These are phyloP conservation scores for Zoysia matrella DNA, from an alignment of 202 grass and related monocot species.

Conservation along the genomic window DNA sequence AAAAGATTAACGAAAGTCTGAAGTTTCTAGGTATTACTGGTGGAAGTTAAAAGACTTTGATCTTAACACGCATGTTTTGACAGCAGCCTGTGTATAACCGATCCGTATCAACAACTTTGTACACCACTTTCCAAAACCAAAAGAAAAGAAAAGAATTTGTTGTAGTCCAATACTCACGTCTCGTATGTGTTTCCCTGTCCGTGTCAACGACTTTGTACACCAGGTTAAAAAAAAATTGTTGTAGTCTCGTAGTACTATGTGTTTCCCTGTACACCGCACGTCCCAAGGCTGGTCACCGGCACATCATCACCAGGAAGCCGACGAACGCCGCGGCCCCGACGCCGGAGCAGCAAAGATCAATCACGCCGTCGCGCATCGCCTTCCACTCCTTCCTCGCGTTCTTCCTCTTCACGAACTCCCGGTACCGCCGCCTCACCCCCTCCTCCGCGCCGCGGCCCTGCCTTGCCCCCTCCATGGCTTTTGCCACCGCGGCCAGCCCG, in stretches of 20 bases:
- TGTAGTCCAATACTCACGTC: too few species aligned
- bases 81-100: too few species aligned
- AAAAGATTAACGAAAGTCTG: too few species aligned
- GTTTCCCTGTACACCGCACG: background rate
- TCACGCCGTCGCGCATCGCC: slow-evolving; percentile 44
- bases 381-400: slow-evolving; percentile 52
- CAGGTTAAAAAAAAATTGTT: too few species aligned
- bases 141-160: too few species aligned
- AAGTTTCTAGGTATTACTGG: too few species aligned
- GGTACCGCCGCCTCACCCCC: slow-evolving; percentile 28
- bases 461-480: slow-evolving; percentile 45
- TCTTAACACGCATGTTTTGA: too few species aligned
- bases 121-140: too few species aligned
- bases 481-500: slow-evolving; percentile 49
- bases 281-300: slow-evolving; percentile 19
- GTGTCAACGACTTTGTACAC: too few species aligned
- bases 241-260: background rate
- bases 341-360: slow-evolving; percentile 69
- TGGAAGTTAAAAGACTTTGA: too few species aligned
- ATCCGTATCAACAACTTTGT: too few species aligned
- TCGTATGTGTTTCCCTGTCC: too few species aligned
- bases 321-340: slow-evolving; percentile 48
- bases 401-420: slow-evolving; percentile 55
- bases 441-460: slow-evolving; percentile 22
- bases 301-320: slow-evolving; percentile 29